phyloP scores from a whole-genome alignment of 345 rosid species.

The Aethionema arabicum region DNA sequence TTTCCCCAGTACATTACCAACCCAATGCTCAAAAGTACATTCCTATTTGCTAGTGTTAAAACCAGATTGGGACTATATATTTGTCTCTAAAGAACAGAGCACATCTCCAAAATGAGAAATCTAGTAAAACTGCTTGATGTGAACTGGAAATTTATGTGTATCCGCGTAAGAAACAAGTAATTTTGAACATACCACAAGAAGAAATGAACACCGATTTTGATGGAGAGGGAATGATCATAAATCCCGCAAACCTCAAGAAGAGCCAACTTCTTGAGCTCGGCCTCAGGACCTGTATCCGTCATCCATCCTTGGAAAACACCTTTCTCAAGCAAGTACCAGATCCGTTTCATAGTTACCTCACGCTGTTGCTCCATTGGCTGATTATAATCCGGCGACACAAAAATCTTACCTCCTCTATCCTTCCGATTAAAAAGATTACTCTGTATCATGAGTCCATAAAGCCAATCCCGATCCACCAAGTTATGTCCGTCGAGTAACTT shows the following conservation, averaged over 20 bases:
- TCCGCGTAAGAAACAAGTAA: not conserved
- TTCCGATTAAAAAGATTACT: constrained; percentile 70
- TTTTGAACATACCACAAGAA: constrained; percentile 57
- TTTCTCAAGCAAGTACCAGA: constrained; percentile 52
- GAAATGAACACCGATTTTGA: constrained; percentile 85
- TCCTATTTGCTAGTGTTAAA: not conserved
- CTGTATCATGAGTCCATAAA: constrained; percentile 66
- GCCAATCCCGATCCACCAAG: constrained; percentile 71
- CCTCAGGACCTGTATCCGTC: constrained; percentile 54
- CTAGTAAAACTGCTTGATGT: not conserved
- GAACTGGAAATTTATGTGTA: not conserved
- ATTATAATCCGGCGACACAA: constrained; percentile 68
- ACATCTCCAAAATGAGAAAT: not conserved
- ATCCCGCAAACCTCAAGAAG: constrained; percentile 51
- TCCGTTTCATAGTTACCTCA: constrained; percentile 73
- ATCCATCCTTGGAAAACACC: constrained; percentile 80
- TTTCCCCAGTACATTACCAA: not conserved
- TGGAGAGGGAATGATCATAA: constrained; percentile 68
- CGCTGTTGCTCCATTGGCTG: constrained; percentile 95
- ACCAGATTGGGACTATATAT: not conserved
- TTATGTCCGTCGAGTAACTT: constrained; percentile 65
- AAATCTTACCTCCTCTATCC: constrained; percentile 66
- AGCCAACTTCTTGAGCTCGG: constrained; percentile 63
- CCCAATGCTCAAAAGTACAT: not conserved
- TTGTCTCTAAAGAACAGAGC: not conserved